Evolutionary conservation across 495 filamentous ascomycete genomes (phyloP), one percentile per base, ranked within the genome.

Genomic region (Cercophora sp.): DNA sequence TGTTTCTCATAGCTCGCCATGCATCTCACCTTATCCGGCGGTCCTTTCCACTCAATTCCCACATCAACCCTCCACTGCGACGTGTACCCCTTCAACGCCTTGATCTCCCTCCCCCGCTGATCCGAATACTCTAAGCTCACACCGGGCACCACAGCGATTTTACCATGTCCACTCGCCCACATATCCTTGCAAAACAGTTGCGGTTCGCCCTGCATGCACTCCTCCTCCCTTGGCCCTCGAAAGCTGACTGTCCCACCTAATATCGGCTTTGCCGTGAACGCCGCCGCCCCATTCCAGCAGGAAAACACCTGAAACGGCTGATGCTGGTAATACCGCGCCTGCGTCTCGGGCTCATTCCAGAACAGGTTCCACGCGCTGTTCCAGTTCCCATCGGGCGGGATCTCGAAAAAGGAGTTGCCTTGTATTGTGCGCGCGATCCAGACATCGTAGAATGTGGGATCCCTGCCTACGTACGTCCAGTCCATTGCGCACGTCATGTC

Each of bases 401-500:
- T 73, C 2, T 76, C 59, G 56, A 76, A 79, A 54, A 80, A 79
- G 1, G 69, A 61, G 56, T 80, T 72, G 6, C 78, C 78, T 1
- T 48, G 61, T 41, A 81, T 66, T 19, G 58, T 67, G 32, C 79
- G 70, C 5, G 75, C 74, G 18, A 77, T 62, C 75, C 75, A 79
- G 15, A 76, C 63, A 54, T 81, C 79, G 57, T 78, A 77, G 56
- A 80, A 80, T 18, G 66, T 69, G 1, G 72, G 72, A 51, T 68
- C 20, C 20, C 46, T 27, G 3, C 4, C n/a, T 2, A 62, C 70
- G 56, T 67, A 68, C 19, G 65, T 70, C 76, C 78, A 82, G 58
- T 80, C 78, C 67, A 82, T 74, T 5, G 65, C 74, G 59, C 78
- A 82, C 4, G 68, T 70, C 75, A 80, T 77, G 57, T 78, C 67